These are phyloP conservation scores for Elongisporangium undulatum DNA, from an alignment of 352 stramenopile genomes.

Conservation along the genomic window DNA sequence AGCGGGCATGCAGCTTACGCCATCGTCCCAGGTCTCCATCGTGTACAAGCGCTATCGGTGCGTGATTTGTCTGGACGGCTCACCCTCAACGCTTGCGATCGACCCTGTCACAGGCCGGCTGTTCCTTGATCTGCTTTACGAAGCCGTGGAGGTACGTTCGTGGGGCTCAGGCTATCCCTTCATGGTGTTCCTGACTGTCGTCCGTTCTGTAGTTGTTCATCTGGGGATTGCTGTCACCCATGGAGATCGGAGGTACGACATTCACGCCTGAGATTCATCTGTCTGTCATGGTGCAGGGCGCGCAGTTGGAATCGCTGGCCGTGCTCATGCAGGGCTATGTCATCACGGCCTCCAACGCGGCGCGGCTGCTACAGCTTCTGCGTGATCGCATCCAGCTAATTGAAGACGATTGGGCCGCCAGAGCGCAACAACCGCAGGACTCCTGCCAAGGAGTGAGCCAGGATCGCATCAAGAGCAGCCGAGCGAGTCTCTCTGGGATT, in stretches of 20 bases:
- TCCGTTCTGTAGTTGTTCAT: conserved; percentile 56
- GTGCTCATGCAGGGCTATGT: conserved; percentile 82
- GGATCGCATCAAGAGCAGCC: conserved; percentile 22
- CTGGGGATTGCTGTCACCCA: conserved; percentile 50
- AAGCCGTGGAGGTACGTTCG: conserved; percentile 51
- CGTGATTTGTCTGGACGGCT: conserved; percentile 81
- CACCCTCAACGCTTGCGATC: conserved; percentile 79
- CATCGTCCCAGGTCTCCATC: conserved; percentile 41
- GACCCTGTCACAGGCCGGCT: conserved; percentile 63
- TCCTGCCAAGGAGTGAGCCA: conserved; percentile 7
- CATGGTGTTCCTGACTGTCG: conserved; percentile 1
- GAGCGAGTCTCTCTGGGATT: conserved; percentile 64
- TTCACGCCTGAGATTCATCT: conserved; percentile 74
- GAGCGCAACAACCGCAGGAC: conserved; percentile 23
- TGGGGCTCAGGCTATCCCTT: conserved; percentile 1
- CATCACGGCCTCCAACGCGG: conserved; percentile 52
- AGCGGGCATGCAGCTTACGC: conserved; percentile 23
- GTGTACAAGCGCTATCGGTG: conserved; percentile 80
- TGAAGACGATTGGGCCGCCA: conserved; percentile 73
- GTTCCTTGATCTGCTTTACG: conserved; percentile 79
- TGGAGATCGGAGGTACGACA: conserved; percentile 36
- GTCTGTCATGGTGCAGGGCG: conserved; percentile 79
- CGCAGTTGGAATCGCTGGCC: conserved; percentile 70
- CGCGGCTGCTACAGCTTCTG: conserved; percentile 57
- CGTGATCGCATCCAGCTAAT: conserved; percentile 74